A percentile compares a stretch with the other conserved stretches of the same genome.
Conservation (phyloP, 176 grass and related monocot species). For the Olyra latifolia region DNA sequence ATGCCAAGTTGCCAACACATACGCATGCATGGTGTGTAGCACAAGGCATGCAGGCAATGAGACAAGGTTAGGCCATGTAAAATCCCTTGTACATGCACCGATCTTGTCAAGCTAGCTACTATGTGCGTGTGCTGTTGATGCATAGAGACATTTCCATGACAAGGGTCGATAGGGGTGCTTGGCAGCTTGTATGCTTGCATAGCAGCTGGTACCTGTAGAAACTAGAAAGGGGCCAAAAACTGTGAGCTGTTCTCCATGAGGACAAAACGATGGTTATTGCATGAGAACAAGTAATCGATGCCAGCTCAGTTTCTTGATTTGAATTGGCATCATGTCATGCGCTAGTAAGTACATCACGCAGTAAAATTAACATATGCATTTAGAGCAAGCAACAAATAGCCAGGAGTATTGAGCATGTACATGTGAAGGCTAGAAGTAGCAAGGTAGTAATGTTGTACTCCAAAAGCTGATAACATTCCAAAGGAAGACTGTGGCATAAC, state of each 20-base stretch:
- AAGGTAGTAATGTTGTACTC: neutral
- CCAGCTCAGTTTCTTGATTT: neutral
- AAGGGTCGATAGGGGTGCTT: constrained; percentile 28
- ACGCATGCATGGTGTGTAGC: neutral
- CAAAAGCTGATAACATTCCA: constrained; percentile 5
- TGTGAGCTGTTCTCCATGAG: constrained; percentile 39
- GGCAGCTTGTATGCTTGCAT: constrained; percentile 6
- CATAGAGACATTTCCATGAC: constrained; percentile 33
- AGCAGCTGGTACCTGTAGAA: neutral
- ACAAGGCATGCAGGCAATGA: constrained; percentile 34
- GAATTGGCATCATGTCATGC: neutral
- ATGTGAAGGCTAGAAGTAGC: neutral
- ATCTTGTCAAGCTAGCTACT: constrained; percentile 50
- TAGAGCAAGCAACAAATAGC: neutral
- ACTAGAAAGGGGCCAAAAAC: constrained; percentile 14
- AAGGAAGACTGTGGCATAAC: neutral
- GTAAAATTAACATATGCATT: too few relatives aligned
- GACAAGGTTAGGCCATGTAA: constrained; percentile 54
- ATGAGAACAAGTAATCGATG: neutral
- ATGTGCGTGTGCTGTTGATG: constrained; percentile 9
- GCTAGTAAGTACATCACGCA: neutral
- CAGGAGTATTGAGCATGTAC: neutral
- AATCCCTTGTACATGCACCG: constrained; percentile 27
- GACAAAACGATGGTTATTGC: neutral
- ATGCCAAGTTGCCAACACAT: constrained; percentile 33